Base-by-base conservation (phyloP, 495 filamentous ascomycete species). In the Penicillium longicatenatum region DNA sequence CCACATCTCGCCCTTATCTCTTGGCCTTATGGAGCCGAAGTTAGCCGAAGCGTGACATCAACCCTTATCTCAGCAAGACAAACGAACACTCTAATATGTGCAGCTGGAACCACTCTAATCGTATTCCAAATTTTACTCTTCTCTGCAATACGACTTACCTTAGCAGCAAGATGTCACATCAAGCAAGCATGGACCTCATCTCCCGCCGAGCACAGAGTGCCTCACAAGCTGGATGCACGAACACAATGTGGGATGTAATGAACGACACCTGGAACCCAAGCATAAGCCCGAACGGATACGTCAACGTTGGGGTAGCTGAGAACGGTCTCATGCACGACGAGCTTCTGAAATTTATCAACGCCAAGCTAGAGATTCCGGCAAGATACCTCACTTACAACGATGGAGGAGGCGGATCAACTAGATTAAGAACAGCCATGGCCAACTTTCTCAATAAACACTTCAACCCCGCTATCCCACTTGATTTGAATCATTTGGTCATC, bases 321-420 rank as follows among this genome's bases (percentile, higher is more conserved):
- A 78, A 77, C 53, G 47, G 55, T 9, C 68, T 77, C 16, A 75
- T 78, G 71, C 74, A 77, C 37, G 58, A 68, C 19, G 57, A 68
- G 29, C 59, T 78, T 4, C 59, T 71, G 5, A 39, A 69, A 16
- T 67, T 61, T 41, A 55, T 76, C 41, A 73, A 73, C 42, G 56
- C 59, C 5, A 61, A 72, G 33, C 59, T 76, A 19, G 50, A 71
- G 3, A 52, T 77, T 0, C 66, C 71, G 1, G 54, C 61, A 20
- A 62, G 74, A 41, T 72, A 71, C 41, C 67, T 80, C 58, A 78
- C 73, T n/a, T 80, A 79, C 63, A 69, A 75, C 45, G 70, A 75
- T 5, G 71, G 75, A n/a, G 62, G 63, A 2, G 52, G 50, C 12
- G 31, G 31, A 35, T 35, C 74, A 75, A 0, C 71, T 70, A 62